Evolutionary conservation across 371 early-diverging fungal genomes (phyloP).

Genomic region (Syncephalastrum racemosum): DNA sequence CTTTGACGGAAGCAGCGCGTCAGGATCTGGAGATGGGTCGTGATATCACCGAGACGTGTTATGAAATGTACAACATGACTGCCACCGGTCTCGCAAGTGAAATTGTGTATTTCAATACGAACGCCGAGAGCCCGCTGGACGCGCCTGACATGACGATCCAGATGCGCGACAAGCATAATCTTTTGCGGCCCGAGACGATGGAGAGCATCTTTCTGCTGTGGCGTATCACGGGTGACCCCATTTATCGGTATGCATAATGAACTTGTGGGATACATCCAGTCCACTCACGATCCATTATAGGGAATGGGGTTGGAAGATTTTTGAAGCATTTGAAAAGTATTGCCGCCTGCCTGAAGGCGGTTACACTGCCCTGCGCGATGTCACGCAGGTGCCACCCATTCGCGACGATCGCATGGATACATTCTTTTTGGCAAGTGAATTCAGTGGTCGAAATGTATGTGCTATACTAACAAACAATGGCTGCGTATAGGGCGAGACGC

Average conservation of each 20-base stretch:
- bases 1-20: constrained; percentile 33
- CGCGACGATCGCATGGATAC: constrained; percentile 78
- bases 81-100: constrained; percentile 84
- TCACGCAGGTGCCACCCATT: constrained; percentile 54
- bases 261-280: neutral
- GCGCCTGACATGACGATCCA: constrained; percentile 66
- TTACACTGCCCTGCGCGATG: constrained; percentile 77
- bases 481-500: constrained; percentile 81
- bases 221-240: constrained; percentile 79
- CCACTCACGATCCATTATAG: constrained; percentile 37
- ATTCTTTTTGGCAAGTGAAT: constrained; percentile 56
- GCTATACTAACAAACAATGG: constrained; percentile 1
- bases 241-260: constrained; percentile 55
- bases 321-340: constrained; percentile 80
- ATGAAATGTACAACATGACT: constrained; percentile 78
- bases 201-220: constrained; percentile 87
- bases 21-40: constrained; percentile 73
- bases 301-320: constrained; percentile 91
- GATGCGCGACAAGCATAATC: constrained; percentile 62
- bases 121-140: constrained; percentile 25
- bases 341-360: constrained; percentile 71
- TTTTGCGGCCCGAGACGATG: constrained; percentile 87
- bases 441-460: neutral
- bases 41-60: constrained; percentile 78
- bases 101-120: constrained; percentile 62